Evolutionary conservation across 176 grass and related monocot genomes (phyloP), one percentile per base, ranked within the genome.

Genomic region (Triticum aestivum): DNA sequence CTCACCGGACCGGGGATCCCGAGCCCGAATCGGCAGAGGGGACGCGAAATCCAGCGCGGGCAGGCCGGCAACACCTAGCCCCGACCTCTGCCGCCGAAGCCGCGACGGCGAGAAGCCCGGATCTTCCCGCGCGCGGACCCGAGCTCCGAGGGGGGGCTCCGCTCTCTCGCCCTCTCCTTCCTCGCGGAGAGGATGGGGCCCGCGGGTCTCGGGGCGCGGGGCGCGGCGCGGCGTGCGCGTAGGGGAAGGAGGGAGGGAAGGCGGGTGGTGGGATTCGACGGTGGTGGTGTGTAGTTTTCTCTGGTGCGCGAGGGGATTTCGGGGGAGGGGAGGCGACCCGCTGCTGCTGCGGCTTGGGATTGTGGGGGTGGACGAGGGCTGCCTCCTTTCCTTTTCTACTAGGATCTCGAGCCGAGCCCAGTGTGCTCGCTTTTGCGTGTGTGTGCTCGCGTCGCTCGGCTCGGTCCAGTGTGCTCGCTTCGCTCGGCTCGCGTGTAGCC

Each of bases 251-350:
- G 0, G 5, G 74, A 56, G 3, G 29, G 54, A 38, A 2, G 29
- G 68, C 13, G 15, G 51, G 6, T 54, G 54, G 59, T 8, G 63
- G 65, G 64, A 56, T 69, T 69, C 30, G 71, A n/a, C 18, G 58
- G 76, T 11, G 81, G 73, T 10, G 67, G 68, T 52, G 73, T 47
- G 52, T 23, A 35, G 59, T 63, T 62, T 86, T 83, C 18, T 79
- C 56, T 83, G 89, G 84, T 79, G 74, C 33, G 44, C 65, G 89
- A 90, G 67, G 59, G 80, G 89, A 90, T 90, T 90, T 66, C 85
- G 82, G 77, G 70, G 3, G 38, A 20, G 49, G 45, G 52, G 27
- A 34, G 87, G 67, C 32, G 58, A 79, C 65, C 29, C 15, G 67
- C 72, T 18, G 68, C 72, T 18, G 68, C 7, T 20, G 37, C 27